A percentile compares a stretch with the other conserved stretches of the same genome.
These are phyloP conservation scores for Mycena leptocephala DNA, from an alignment of 768 basidiomycete genomes.

Conservation along the genomic window DNA sequence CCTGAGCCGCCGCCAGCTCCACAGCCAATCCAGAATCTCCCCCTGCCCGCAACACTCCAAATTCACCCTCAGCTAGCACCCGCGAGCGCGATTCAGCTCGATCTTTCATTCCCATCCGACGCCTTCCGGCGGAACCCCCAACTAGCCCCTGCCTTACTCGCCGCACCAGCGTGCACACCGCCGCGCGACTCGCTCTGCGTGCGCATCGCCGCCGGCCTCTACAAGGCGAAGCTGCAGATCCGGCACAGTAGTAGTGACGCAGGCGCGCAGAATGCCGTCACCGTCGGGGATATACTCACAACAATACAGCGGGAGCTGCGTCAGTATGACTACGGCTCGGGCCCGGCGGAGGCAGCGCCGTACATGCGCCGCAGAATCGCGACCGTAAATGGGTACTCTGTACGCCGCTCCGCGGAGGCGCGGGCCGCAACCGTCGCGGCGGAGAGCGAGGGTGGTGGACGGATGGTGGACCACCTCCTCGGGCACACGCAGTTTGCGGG, in stretches of 20 bases:
- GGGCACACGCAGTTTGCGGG: conserved; percentile 25
- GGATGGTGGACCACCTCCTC: conserved; percentile 19
- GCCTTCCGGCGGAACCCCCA: conserved; percentile 28
- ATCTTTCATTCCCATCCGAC: conserved; percentile 26
- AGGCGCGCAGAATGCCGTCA: background rate
- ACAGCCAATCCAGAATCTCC: background rate
- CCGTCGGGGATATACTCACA: conserved; percentile 31
- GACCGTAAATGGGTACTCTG: conserved; percentile 25
- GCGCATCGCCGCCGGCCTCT: conserved; percentile 18
- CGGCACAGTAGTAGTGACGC: background rate
- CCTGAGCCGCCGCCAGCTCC: background rate
- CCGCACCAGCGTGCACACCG: conserved; percentile 22
- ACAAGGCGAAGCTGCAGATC: background rate
- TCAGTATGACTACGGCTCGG: conserved; percentile 8
- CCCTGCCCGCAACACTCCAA: conserved; percentile 2
- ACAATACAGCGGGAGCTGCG: conserved; percentile 18
- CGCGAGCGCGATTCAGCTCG: conserved; percentile 3
- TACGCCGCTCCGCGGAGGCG: background rate
- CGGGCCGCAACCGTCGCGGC: background rate
- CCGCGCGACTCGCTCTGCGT: conserved; percentile 12
- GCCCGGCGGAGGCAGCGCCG: background rate
- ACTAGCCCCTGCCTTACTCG: conserved; percentile 11
- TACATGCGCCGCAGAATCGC: conserved; percentile 28
- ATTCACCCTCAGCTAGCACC: conserved; percentile 2
- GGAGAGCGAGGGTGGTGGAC: conserved; percentile 1